Evolutionary conservation across 2,329 filamentous ascomycete genomes (phyloP).

Genomic region (Colletotrichum agaves): DNA sequence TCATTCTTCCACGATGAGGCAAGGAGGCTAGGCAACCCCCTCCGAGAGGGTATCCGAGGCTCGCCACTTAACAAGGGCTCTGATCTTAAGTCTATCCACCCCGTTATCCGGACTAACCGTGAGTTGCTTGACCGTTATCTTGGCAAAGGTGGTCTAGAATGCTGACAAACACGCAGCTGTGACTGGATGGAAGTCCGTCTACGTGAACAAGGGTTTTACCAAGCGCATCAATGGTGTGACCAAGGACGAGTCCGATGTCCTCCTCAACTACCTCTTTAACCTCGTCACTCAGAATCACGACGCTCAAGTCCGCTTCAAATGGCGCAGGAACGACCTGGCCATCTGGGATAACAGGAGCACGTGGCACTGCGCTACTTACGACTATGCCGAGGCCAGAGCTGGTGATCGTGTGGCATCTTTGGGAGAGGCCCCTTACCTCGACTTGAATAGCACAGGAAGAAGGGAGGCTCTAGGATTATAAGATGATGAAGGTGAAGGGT

Average conservation of each 20-base stretch:
- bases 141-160: neutral
- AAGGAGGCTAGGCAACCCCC: slow-evolving; percentile 55
- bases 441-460: slow-evolving; percentile 50
- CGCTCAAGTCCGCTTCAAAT: slow-evolving; percentile 64
- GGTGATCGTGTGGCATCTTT: slow-evolving; percentile 55
- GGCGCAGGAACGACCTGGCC: slow-evolving; percentile 64
- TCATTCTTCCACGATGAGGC: slow-evolving; percentile 63
- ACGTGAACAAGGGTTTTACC: slow-evolving; percentile 62
- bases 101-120: slow-evolving; percentile 68
- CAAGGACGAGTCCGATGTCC: slow-evolving; percentile 62
- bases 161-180: slow-evolving; percentile 48
- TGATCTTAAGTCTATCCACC: slow-evolving; percentile 61
- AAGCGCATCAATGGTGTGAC: slow-evolving; percentile 65
- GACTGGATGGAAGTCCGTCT: slow-evolving; percentile 67
- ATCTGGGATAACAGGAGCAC: slow-evolving; percentile 74
- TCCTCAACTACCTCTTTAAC: slow-evolving; percentile 60
- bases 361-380: slow-evolving; percentile 67
- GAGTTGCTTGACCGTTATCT: neutral
- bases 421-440: slow-evolving; percentile 57
- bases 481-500: neutral
- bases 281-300: slow-evolving; percentile 66
- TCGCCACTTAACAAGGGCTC: slow-evolving; percentile 67
- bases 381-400: slow-evolving; percentile 61
- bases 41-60: slow-evolving; percentile 58
- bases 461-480: slow-evolving; percentile 49